Evolutionary conservation across 257 asterid species (phyloP).

Genomic region (Nyctanthes arbortristis): DNA sequence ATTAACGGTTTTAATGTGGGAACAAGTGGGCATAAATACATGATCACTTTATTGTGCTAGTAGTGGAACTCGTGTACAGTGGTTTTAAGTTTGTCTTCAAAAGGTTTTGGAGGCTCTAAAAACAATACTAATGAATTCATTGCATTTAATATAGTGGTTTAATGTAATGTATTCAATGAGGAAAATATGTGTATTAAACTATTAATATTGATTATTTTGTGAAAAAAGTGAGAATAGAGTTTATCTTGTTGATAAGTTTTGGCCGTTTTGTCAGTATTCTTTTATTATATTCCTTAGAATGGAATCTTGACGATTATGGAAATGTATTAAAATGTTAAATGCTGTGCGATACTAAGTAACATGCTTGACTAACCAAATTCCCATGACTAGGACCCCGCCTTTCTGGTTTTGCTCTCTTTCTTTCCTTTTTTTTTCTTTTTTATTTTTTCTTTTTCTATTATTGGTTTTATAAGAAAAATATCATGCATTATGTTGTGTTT

Average conservation of each 20-base stretch:
- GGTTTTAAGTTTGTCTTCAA: neutral
- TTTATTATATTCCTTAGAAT: neutral
- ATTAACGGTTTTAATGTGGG: constrained; percentile 10
- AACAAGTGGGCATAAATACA: neutral
- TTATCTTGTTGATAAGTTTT: neutral
- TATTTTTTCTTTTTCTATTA: too few relatives aligned
- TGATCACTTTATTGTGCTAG: constrained; percentile 5
- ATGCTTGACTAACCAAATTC: neutral
- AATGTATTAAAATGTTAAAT: neutral
- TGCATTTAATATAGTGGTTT: neutral
- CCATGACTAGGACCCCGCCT: neutral
- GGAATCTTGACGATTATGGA: neutral
- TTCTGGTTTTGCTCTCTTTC: neutral
- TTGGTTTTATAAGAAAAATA: neutral
- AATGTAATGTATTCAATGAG: neutral
- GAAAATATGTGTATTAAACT: neutral
- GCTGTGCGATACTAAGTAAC: neutral
- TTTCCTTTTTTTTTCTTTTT: too few relatives aligned
- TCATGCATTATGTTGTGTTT: neutral
- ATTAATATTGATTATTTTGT: neutral
- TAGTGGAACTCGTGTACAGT: neutral
- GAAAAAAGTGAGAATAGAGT: neutral
- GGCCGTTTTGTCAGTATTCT: neutral
- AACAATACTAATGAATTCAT: neutral
- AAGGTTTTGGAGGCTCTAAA: neutral